Base-by-base conservation (phyloP, 2,329 filamentous ascomycete species). In the Fusarium sp. region DNA sequence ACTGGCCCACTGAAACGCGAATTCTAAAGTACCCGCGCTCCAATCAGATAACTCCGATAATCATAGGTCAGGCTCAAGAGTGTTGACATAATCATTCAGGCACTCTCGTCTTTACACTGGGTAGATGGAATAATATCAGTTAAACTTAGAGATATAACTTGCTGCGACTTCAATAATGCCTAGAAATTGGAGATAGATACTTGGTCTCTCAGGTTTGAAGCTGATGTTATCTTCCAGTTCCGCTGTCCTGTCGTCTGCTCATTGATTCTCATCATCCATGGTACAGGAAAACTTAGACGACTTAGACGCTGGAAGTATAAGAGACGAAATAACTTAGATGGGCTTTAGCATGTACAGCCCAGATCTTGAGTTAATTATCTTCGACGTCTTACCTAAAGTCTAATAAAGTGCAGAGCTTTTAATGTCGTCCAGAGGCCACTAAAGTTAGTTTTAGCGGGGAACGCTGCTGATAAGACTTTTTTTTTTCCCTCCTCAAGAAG, bases 391-490 rank as follows among this genome's bases (percentile, higher is more conserved):
- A 24, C 24, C 16, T 8, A 11, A n/a, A 37, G 10, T 22, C n/a
- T 30, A 16, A 13, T 8, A n/a, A 29, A 51, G 16, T 32, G 52
- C 12, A 29, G 14, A 22, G 16, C 11, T 54, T 29, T 64, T 64
- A 64, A 49, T 65, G 51, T 57, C 32, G 14, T 9, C 22, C 42
- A 34, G 27, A 13, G 10, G 44, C 30, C 22, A 56, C 32, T 30
- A 63, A n/a, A 56, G 30, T 20, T 16, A 12, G 16, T 64, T 57
- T 49, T 46, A 70, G 67, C 46, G 67, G 67, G 61, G 67, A 66
- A 56, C 52, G 27, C 8, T 42, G 37, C 58, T 18, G 67, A 70
- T 71, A 70, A 71, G 67, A 70, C 44, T 45, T 67, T 67, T 51
- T 61, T 59, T 59, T 49, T 45, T 20, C 29, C 34, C 25, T 40